phyloP scores from a whole-genome alignment of 352 stramenopile species.

The Globisporangium canariense region DNA sequence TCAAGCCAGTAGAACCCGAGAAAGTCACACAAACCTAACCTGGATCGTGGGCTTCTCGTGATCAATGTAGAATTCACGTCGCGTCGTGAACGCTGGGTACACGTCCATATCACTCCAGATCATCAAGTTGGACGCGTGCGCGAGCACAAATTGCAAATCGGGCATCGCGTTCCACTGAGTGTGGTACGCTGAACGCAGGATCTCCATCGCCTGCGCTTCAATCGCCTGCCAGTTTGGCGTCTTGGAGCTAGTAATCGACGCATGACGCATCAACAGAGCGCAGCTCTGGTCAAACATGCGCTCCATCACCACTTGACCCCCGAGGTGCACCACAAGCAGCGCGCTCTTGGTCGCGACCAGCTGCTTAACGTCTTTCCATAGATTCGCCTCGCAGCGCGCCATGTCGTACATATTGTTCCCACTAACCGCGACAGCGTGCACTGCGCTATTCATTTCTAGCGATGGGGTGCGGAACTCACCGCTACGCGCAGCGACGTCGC shows the following conservation, averaged over 20 bases:
- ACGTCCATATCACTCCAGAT: constrained; percentile 76
- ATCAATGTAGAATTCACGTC: constrained; percentile 48
- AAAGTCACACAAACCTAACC: constrained; percentile 11
- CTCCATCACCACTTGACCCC: constrained; percentile 63
- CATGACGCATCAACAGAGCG: constrained; percentile 51
- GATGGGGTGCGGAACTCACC: constrained; percentile 51
- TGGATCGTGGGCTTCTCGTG: constrained; percentile 59
- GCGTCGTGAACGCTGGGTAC: constrained; percentile 62
- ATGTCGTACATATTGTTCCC: constrained; percentile 46
- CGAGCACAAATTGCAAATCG: constrained; percentile 49
- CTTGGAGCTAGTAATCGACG: constrained; percentile 21
- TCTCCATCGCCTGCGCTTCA: constrained; percentile 45
- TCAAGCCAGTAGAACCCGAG: not conserved
- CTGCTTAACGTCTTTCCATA: constrained; percentile 45
- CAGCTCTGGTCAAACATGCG: constrained; percentile 70
- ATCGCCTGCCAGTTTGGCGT: constrained; percentile 35
- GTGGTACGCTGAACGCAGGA: constrained; percentile 59
- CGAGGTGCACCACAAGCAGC: constrained; percentile 60
- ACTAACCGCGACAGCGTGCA: constrained; percentile 42
- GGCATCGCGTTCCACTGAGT: constrained; percentile 59
- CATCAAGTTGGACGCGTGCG: constrained; percentile 75
- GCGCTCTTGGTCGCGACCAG: constrained; percentile 28
- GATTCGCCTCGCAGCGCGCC: constrained; percentile 35
- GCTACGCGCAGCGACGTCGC: constrained; percentile 29
- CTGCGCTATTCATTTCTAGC: constrained; percentile 22